A percentile compares a stretch with the other conserved stretches of the same genome.
These are phyloP conservation scores for Rhytidiadelphus loreus DNA, from an alignment of 225 moss, liverwort and hornwort species.

Conservation along the genomic window DNA sequence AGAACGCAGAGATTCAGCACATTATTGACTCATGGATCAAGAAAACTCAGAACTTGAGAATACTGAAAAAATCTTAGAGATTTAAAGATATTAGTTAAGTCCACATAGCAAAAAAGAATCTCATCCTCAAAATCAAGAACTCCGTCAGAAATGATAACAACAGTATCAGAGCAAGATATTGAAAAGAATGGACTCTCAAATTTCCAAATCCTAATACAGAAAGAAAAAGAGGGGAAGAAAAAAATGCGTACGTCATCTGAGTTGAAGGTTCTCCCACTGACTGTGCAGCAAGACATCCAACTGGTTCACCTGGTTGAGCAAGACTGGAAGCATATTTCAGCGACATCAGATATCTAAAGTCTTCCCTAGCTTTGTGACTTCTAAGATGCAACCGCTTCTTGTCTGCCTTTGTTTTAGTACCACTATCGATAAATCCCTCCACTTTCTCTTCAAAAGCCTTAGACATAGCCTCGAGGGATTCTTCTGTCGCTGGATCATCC, in stretches of 20 bases:
- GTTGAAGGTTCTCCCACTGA: constrained; percentile 99
- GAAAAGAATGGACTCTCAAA: not conserved
- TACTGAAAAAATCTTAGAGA: not conserved
- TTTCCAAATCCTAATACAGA: not conserved
- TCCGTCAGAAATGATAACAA: not conserved
- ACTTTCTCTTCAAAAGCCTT: constrained; percentile 53
- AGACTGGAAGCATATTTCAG: constrained; percentile 90
- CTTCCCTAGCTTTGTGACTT: constrained; percentile 37
- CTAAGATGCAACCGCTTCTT: constrained; percentile 52
- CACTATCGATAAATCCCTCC: constrained; percentile 40
- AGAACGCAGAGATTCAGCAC: not conserved
- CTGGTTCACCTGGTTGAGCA: constrained; percentile 94
- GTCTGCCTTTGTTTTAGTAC: constrained; percentile 32
- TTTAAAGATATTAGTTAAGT: not conserved
- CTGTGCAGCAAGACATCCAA: constrained; percentile 93
- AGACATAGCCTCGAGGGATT: constrained; percentile 47
- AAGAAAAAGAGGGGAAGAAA: not conserved
- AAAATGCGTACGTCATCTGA: constrained; percentile 79
- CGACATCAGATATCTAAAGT: constrained; percentile 73
- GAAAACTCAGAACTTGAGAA: not conserved
- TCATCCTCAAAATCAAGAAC: not conserved
- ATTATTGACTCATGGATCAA: not conserved
- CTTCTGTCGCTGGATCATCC: not conserved
- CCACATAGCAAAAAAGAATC: not conserved
- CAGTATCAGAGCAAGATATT: not conserved